Evolutionary conservation across 2,329 filamentous ascomycete genomes (phyloP).

Genomic region (Achaetomium macrosporum): DNA sequence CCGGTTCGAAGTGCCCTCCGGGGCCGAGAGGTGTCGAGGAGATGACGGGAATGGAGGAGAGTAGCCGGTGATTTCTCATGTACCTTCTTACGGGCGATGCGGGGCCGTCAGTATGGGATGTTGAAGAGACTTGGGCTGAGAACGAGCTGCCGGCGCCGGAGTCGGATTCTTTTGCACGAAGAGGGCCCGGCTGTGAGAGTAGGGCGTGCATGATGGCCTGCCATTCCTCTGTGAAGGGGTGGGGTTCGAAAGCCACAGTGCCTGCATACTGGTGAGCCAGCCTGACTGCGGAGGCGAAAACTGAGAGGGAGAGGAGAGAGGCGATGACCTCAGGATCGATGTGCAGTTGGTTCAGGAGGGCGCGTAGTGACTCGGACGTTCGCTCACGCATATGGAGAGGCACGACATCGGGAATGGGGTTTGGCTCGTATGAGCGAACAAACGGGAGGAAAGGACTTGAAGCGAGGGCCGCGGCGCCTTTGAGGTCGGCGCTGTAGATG

Average conservation of each 20-base stretch:
- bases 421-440: constrained; percentile 19
- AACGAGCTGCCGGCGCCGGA: constrained; percentile 11
- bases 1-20: constrained; percentile 22
- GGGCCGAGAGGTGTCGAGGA: constrained; percentile 1
- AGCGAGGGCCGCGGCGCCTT: constrained; percentile 31
- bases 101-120: not conserved
- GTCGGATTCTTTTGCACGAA: constrained; percentile 21
- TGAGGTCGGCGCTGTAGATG: constrained; percentile 31
- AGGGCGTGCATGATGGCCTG: constrained; percentile 28
- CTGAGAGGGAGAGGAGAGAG: constrained; percentile 25
- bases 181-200: constrained; percentile 24
- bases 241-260: constrained; percentile 26
- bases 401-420: constrained; percentile 24
- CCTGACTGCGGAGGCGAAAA: constrained; percentile 25
- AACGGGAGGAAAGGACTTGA: constrained; percentile 31
- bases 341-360: constrained; percentile 23
- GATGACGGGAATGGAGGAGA: constrained; percentile 14
- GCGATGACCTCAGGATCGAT: constrained; percentile 23
- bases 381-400: constrained; percentile 14
- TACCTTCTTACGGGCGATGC: constrained; percentile 18
- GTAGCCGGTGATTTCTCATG: constrained; percentile 24
- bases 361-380: constrained; percentile 15
- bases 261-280: constrained; percentile 17
- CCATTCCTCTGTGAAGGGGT: constrained; percentile 30
- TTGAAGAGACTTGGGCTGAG: not conserved